phyloP scores from a whole-genome alignment of 208 protist genomes.

The Entamoeba nuttalli region DNA sequence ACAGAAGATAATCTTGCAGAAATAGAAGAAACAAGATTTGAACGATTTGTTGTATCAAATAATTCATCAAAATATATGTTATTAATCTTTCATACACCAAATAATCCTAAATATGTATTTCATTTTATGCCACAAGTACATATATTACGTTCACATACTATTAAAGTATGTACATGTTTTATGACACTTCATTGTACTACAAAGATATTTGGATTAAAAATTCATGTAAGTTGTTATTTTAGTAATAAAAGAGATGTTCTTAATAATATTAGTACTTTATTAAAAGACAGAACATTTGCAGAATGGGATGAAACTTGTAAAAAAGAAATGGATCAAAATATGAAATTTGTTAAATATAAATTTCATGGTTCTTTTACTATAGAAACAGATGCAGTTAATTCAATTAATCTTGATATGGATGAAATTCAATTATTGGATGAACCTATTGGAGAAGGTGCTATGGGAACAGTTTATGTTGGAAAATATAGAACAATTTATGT shows the following conservation, averaged over 20 bases:
- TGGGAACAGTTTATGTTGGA: neutral
- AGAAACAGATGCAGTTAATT: neutral
- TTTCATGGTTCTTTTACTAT: neutral
- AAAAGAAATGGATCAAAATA: neutral
- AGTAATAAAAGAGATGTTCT: neutral
- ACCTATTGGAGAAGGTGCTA: neutral
- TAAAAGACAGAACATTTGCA: neutral
- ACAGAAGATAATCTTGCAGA: neutral
- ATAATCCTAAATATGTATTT: neutral
- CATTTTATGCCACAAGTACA: neutral
- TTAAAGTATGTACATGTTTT: neutral
- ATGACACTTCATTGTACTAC: neutral
- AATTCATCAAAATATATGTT: neutral
- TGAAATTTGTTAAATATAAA: neutral
- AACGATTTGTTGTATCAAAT: neutral
- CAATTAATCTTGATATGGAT: neutral
- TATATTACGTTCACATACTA: neutral
- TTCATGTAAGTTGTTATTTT: neutral
- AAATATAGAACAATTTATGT: neutral
- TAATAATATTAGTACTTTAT: neutral
- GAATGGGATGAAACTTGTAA: neutral
- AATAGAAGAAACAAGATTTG: neutral
- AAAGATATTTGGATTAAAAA: neutral
- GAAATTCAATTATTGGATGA: neutral
- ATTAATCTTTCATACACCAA: neutral